Evolutionary conservation across 2,329 filamentous ascomycete genomes (phyloP).

Genomic region (Pseudocercospora vitis): DNA sequence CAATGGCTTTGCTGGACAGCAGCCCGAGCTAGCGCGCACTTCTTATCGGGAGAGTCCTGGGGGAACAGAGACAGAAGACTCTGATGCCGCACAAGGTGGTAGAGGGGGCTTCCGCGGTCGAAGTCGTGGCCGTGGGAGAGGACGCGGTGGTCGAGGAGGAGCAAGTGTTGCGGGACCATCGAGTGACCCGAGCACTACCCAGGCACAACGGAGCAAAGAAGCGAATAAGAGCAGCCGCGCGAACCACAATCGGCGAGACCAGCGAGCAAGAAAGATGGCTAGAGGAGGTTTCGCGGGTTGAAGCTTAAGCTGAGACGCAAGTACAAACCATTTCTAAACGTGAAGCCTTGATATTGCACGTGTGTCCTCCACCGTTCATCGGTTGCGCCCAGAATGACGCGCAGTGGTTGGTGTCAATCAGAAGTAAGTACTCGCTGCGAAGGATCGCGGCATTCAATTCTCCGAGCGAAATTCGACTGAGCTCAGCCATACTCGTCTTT

Average conservation of each 20-base stretch:
- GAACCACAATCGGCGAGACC: slow-evolving; percentile 82
- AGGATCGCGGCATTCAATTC: too few relatives aligned
- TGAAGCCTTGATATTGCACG: too few relatives aligned
- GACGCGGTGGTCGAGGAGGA: slow-evolving; percentile 42
- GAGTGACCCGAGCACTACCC: slow-evolving; percentile 69
- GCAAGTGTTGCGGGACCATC: slow-evolving; percentile 63
- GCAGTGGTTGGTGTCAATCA: too few relatives aligned
- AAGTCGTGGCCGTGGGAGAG: slow-evolving; percentile 48
- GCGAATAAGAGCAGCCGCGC: slow-evolving; percentile 75
- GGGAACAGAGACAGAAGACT: slow-evolving; percentile 59
- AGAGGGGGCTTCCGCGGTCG: slow-evolving; percentile 47
- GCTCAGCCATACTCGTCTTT: too few relatives aligned
- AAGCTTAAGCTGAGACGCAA: too few relatives aligned
- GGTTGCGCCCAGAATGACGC: too few relatives aligned
- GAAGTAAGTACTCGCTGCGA: too few relatives aligned
- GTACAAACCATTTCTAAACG: too few relatives aligned
- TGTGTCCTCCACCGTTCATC: too few relatives aligned
- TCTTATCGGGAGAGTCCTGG: slow-evolving; percentile 60
- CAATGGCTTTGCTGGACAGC: slow-evolving; percentile 61
- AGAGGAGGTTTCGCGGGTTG: slow-evolving; percentile 53
- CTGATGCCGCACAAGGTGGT: slow-evolving; percentile 47
- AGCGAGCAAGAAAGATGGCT: slow-evolving; percentile 62
- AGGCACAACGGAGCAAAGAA: slow-evolving; percentile 73
- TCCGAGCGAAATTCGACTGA: too few relatives aligned
- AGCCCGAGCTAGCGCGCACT: slow-evolving; percentile 64